Evolutionary conservation across 2,329 filamentous ascomycete species (phyloP).

Genomic region (Pseudogymnoascus sp.): DNA sequence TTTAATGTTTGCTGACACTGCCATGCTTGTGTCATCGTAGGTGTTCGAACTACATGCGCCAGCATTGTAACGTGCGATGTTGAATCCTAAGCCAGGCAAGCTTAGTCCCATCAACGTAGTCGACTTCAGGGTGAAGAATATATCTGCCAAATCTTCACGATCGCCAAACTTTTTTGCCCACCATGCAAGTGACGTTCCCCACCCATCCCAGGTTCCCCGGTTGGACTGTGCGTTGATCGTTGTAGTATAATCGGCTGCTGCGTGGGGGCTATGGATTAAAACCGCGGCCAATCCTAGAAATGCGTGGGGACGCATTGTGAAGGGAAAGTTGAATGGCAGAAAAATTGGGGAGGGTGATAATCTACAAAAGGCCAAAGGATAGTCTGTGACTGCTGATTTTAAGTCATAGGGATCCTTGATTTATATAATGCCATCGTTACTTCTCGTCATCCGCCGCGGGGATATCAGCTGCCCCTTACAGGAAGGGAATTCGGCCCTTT

Average conservation of each 20-base stretch:
- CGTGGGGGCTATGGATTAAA: not conserved
- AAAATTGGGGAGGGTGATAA: not conserved
- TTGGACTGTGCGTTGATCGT: slow-evolving; percentile 28
- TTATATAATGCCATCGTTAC: not conserved
- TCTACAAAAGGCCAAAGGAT: not conserved
- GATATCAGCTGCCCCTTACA: not conserved
- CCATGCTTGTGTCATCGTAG: slow-evolving; percentile 29
- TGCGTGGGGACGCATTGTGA: not conserved
- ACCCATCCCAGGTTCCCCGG: slow-evolving; percentile 36
- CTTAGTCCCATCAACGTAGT: slow-evolving; percentile 24
- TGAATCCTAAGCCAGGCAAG: slow-evolving; percentile 34
- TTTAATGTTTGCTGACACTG: slow-evolving; percentile 30
- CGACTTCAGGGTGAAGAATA: slow-evolving; percentile 32
- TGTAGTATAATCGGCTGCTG: slow-evolving; percentile 25
- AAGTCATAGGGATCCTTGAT: not conserved
- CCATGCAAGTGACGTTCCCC: slow-evolving; percentile 37
- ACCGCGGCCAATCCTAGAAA: not conserved
- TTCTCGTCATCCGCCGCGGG: not conserved
- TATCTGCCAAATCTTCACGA: slow-evolving; percentile 33
- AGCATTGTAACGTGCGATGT: slow-evolving; percentile 36
- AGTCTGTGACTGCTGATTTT: not conserved
- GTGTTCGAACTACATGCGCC: slow-evolving; percentile 32
- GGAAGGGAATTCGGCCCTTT: not conserved
- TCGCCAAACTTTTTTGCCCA: slow-evolving; percentile 35
- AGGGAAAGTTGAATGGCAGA: not conserved